Percentiles rank a stretch among this genome's conserved stretches.
phyloP scores from a whole-genome alignment of 1,284 basidiomycete genomes.

The Pyrrhoderma lamaoense region DNA sequence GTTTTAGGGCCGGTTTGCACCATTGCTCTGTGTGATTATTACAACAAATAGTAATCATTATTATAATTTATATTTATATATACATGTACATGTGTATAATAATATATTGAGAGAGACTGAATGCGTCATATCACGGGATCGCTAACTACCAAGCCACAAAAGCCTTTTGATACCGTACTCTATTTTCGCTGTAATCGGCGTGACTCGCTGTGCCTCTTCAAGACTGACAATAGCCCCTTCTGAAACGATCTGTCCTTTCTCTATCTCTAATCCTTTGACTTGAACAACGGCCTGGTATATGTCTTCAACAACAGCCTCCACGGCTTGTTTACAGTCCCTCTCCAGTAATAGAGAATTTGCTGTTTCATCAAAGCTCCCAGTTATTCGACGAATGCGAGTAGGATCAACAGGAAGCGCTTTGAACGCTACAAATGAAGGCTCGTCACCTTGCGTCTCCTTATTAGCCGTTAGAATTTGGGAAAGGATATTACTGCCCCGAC shows the following conservation, averaged over 20 bases:
- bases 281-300: slow-evolving; percentile 46
- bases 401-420: slow-evolving; percentile 69
- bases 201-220: slow-evolving; percentile 74
- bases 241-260: slow-evolving; percentile 21
- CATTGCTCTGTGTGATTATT: too few species aligned
- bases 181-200: slow-evolving; percentile 80
- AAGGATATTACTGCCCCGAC: slow-evolving; percentile 17
- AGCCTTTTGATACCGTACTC: slow-evolving; percentile 86
- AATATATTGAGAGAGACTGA: too few species aligned
- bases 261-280: slow-evolving; percentile 51
- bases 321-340: slow-evolving; percentile 68
- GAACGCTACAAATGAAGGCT: slow-evolving; percentile 59
- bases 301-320: slow-evolving; percentile 64
- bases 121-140: neutral
- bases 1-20: neutral
- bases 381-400: slow-evolving; percentile 44
- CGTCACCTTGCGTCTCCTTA: slow-evolving; percentile 28
- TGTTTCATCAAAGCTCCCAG: slow-evolving; percentile 47
- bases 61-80: too few species aligned
- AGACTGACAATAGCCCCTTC: slow-evolving; percentile 71
- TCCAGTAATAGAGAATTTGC: slow-evolving; percentile 41
- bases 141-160: slow-evolving; percentile 75
- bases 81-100: too few species aligned
- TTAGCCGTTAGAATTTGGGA: slow-evolving; percentile 29
- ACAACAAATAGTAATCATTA: too few species aligned